Evolutionary conservation across 192 early-diverging fungal species (phyloP), one percentile per base, ranked within the genome.

Genomic region (Gamsiella multidivaricata): DNA sequence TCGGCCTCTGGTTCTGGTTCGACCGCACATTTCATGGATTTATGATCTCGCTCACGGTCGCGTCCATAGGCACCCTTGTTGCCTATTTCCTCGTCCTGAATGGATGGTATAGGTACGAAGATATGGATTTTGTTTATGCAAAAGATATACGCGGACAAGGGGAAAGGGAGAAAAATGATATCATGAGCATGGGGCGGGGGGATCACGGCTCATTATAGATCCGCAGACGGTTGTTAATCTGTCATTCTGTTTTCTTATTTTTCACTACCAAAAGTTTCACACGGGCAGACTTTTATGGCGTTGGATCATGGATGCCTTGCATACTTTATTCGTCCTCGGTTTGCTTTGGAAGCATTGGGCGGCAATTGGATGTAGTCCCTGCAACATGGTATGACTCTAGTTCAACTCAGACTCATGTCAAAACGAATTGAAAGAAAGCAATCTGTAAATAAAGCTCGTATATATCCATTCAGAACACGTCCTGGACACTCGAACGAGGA

Each of bases 1-100:
- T 93, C 26, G 86, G 83, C 17, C 59, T 92, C 23, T 93, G 91
- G 91, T 87, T 90, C 61, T 55, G 89, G 61, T 93, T 93, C 82
- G 91, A 93, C 64, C 67, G 87, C n/a, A 92, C 90, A 0, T 36
- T 63, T 26, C 88, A 91, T 49, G 91, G 91, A 43, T 91, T 92
- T 59, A 26, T 85, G 20, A 66, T 91, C 31, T 87, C 88, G 10
- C 31, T 71, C 12, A 52, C 75, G n/a, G 81, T 91, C 18, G 83
- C 87, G 4, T 67, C 71, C 31, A 54, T 85, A 22, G 91, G 90
- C 15, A 91, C 91, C 3, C 56, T 62, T 23, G 85, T 90, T 17
- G 86, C 81, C 29, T 82, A 84, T 42, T 54, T 75, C n/a, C 76
- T 93, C n/a, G 90, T 90, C 11, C 59, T 62, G n/a, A 70, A 81